Conservation (phyloP, 2,329 filamentous ascomycete species). For the Fusarium citri region DNA sequence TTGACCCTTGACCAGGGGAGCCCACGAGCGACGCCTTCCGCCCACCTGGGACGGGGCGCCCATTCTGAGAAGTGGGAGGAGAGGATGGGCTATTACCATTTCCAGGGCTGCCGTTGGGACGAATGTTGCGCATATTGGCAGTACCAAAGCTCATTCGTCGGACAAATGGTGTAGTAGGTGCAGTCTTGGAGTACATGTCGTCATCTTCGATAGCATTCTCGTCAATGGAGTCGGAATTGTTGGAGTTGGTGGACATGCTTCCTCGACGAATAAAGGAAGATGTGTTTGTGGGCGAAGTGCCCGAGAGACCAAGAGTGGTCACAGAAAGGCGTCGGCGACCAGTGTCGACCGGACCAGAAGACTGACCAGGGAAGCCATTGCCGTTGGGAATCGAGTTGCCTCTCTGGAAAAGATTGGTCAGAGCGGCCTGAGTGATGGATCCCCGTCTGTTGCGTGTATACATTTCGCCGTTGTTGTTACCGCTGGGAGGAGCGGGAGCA, state of each 20-base stretch:
- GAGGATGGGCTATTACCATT: constrained; percentile 69
- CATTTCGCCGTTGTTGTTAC: constrained; percentile 49
- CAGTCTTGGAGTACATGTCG: constrained; percentile 66
- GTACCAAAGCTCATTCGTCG: constrained; percentile 92
- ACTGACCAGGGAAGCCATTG: constrained; percentile 56
- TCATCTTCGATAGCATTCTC: constrained; percentile 81
- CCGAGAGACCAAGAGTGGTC: constrained; percentile 79
- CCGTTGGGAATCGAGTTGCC: constrained; percentile 62
- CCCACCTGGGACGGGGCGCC: constrained; percentile 49
- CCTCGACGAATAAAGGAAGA: constrained; percentile 68
- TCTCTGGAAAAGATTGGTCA: constrained; percentile 69
- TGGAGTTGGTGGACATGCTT: constrained; percentile 75
- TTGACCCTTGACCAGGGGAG: constrained; percentile 45
- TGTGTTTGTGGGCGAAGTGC: constrained; percentile 71
- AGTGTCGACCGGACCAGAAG: constrained; percentile 61
- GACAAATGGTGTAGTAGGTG: constrained; percentile 78
- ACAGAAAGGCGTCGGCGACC: constrained; percentile 79
- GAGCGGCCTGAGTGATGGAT: constrained; percentile 67
- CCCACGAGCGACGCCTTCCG: constrained; percentile 46
- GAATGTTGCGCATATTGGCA: constrained; percentile 72
- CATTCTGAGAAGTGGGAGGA: constrained; percentile 52
- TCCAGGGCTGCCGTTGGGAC: constrained; percentile 68
- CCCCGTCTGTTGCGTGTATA: constrained; percentile 65
- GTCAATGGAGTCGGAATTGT: constrained; percentile 71
- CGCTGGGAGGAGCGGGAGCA: constrained; percentile 40